Conservation (phyloP, 306 rosid genomes). For the Crotalaria pallida region DNA sequence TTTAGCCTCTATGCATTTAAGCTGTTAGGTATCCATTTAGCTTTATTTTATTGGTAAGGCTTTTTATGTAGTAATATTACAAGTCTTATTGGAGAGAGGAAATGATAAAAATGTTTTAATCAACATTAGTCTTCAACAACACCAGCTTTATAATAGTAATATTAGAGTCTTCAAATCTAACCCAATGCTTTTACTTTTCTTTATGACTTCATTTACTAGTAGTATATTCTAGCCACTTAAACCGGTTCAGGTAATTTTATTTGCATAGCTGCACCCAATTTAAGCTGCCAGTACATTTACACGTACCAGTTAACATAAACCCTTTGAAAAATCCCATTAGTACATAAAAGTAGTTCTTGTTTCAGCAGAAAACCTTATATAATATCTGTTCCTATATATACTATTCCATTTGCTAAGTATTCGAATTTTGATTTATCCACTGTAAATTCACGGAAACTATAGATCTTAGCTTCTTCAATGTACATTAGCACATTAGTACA, state of each 20-base stretch:
- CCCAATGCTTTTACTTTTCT: background rate
- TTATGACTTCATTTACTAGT: background rate
- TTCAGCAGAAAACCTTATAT: background rate
- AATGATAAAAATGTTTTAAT: background rate
- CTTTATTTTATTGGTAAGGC: background rate
- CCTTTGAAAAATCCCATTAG: background rate
- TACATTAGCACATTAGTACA: too few species aligned
- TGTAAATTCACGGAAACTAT: conserved; percentile 23
- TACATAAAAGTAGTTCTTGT: background rate
- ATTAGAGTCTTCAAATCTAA: background rate
- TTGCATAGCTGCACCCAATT: background rate
- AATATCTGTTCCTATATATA: background rate
- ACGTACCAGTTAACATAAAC: background rate
- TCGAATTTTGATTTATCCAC: background rate
- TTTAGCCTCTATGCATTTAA: background rate
- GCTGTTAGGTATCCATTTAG: background rate
- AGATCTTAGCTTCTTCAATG: background rate
- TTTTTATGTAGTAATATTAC: background rate
- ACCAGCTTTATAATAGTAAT: background rate
- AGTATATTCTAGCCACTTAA: background rate
- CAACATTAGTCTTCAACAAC: background rate
- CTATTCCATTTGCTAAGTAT: background rate
- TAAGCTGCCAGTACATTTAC: background rate
- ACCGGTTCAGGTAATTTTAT: background rate
- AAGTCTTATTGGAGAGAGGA: background rate